Evolutionary conservation across 75 land plant species (phyloP).

Genomic region (Isoetes taiwanensis): DNA sequence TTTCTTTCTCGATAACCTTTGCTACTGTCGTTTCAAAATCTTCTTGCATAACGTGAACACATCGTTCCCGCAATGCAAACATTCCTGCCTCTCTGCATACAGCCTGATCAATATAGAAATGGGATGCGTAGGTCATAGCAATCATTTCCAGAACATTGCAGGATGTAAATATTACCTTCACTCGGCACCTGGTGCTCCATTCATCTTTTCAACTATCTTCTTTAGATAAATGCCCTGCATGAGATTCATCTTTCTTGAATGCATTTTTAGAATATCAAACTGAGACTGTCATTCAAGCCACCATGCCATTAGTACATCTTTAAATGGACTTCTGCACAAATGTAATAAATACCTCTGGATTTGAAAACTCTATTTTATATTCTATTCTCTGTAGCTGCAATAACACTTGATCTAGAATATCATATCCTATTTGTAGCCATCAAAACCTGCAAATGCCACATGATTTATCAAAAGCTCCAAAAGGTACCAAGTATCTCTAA

Average conservation of each 20-base stretch:
- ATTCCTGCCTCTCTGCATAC: slow-evolving; percentile 7
- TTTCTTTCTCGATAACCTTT: slow-evolving; percentile 1
- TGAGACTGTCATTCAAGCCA: too few relatives aligned
- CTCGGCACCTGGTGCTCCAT: background rate
- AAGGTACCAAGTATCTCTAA: too few relatives aligned
- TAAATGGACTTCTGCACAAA: too few relatives aligned
- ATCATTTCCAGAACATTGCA: background rate
- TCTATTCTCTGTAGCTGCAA: too few relatives aligned
- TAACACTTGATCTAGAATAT: too few relatives aligned
- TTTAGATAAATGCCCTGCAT: slow-evolving; percentile 1
- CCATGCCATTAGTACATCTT: too few relatives aligned
- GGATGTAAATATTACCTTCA: background rate
- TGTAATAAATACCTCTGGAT: too few relatives aligned
- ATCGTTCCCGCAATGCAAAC: slow-evolving; percentile 1
- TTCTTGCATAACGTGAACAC: background rate
- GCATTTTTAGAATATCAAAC: background rate
- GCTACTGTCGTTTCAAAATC: slow-evolving; percentile 4
- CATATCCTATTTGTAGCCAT: too few relatives aligned
- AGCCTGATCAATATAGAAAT: background rate
- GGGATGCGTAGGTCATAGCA: too few relatives aligned
- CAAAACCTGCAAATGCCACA: too few relatives aligned
- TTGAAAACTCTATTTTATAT: too few relatives aligned
- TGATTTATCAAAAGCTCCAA: too few relatives aligned
- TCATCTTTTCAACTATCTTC: slow-evolving; percentile 7
- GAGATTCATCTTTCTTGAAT: background rate